Conservation (phyloP, 495 filamentous ascomycete genomes). For the Aspergillus hancockii region DNA sequence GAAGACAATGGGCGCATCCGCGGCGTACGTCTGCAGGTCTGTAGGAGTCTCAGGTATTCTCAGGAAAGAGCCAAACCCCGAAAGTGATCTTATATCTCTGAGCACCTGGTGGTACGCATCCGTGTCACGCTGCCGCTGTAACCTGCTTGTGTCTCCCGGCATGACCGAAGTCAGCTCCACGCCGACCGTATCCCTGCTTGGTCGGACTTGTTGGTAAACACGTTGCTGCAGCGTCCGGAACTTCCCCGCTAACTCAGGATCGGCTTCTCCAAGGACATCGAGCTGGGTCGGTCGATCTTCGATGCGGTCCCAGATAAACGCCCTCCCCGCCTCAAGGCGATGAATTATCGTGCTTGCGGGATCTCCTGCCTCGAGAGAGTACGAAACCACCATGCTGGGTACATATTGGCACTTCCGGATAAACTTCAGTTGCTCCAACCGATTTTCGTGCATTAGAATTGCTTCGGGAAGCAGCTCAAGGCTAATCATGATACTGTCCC, state of each 20-base stretch:
- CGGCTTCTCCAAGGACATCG: not conserved
- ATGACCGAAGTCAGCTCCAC: not conserved
- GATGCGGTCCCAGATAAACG: conserved; percentile 12
- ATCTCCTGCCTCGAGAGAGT: conserved; percentile 4
- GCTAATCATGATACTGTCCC: conserved; percentile 5
- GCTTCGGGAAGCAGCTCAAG: conserved; percentile 7
- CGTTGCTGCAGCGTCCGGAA: conserved; percentile 10
- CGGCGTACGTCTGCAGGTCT: conserved; percentile 4
- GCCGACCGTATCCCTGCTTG: not conserved
- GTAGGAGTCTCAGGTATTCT: not conserved
- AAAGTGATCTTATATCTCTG: conserved; percentile 1
- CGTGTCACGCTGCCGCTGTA: conserved; percentile 7
- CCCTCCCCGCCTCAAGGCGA: conserved; percentile 6
- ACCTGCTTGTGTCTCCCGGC: not conserved
- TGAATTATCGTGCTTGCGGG: conserved; percentile 4
- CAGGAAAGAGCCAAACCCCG: conserved; percentile 2
- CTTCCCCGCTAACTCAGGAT: not conserved
- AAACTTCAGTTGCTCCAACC: conserved; percentile 7
- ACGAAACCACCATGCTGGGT: not conserved
- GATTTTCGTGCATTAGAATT: conserved; percentile 6
- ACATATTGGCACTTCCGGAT: conserved; percentile 3
- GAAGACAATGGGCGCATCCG: conserved; percentile 15
- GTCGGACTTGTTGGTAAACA: not conserved
- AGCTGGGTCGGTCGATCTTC: conserved; percentile 1
- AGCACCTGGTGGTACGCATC: conserved; percentile 8